Evolutionary conservation across 768 basidiomycete genomes (phyloP).

Genomic region (Rhizopogon sp.): DNA sequence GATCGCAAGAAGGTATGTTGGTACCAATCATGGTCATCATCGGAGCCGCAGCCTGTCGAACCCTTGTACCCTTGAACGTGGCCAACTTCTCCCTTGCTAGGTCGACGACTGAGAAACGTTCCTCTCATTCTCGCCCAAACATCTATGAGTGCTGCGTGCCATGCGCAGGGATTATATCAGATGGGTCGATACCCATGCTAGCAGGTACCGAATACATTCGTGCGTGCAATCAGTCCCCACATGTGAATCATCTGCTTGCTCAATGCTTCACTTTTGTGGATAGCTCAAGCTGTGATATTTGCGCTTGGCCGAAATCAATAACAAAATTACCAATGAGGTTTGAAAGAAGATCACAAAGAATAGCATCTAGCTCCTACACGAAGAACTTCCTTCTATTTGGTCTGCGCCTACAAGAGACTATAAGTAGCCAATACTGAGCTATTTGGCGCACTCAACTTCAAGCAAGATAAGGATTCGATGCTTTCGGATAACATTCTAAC

Average conservation of each 20-base stretch:
- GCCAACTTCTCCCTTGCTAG: neutral
- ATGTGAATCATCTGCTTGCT: neutral
- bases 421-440: too few species aligned
- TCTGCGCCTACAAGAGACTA: too few species aligned
- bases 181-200: neutral
- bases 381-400: too few species aligned
- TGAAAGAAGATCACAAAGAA: neutral
- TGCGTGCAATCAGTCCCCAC: neutral
- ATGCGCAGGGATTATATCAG: neutral
- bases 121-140: neutral
- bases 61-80: slow-evolving; percentile 1
- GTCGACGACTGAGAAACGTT: too few species aligned
- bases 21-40: neutral
- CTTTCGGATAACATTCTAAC: too few species aligned
- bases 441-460: neutral
- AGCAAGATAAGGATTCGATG: neutral
- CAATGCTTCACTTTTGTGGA: neutral
- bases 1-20: neutral
- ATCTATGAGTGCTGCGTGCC: neutral
- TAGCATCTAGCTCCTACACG: neutral
- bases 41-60: neutral
- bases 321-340: neutral
- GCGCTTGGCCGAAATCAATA: too few species aligned
- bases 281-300: too few species aligned
- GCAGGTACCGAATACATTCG: neutral